Evolutionary conservation across 2,329 filamentous ascomycete genomes (phyloP), one percentile per base, ranked within the genome.

Genomic region (Cladosporium colombiae): DNA sequence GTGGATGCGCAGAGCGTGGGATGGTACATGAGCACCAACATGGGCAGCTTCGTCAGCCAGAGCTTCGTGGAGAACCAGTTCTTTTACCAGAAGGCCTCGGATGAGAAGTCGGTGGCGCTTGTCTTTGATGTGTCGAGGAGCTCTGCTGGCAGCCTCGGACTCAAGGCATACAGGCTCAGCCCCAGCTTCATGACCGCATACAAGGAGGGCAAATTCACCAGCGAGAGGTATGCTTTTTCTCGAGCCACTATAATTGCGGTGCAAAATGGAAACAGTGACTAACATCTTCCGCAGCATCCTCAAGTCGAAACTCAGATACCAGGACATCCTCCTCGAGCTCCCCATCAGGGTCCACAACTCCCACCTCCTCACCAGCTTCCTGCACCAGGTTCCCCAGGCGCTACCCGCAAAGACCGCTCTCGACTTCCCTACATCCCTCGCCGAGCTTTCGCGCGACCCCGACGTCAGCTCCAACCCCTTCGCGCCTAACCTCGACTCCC

Each of bases 1-100:
- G 91, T 98, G 67, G 95, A 99, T 79, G 95, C 95, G 71, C 97
- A 98, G 84, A 96, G 92, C 75, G 92, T 96, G 67, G 95, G 95
- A 75, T 99, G 93, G 93, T 99, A 99, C 83, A 97, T 93, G 67
- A 97, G 93, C 83, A 92, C 93, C 70, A 97, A 93, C 80, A 96
- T 99, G 91, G 95, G 95, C 80, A 98, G 97, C 85, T 98, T 98
- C 74, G 86, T 98, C 84, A 97, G 93, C 84, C 80, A 91, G 77
- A 91, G 90, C 84, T 93, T 97, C 77, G 91, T 99, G 80, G 95
- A 99, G 86, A 99, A 98, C 84, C 93, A 97, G 81, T 93, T 89
- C 82, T 91, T 93, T 83, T 98, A 97, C 84, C 95, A 99, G 84
- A 95, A 92, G 80, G 92, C 96, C 74, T 77, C 87, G 74, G 96